phyloP scores from a whole-genome alignment of 1,284 basidiomycete species.

The Earliella scabrosa region DNA sequence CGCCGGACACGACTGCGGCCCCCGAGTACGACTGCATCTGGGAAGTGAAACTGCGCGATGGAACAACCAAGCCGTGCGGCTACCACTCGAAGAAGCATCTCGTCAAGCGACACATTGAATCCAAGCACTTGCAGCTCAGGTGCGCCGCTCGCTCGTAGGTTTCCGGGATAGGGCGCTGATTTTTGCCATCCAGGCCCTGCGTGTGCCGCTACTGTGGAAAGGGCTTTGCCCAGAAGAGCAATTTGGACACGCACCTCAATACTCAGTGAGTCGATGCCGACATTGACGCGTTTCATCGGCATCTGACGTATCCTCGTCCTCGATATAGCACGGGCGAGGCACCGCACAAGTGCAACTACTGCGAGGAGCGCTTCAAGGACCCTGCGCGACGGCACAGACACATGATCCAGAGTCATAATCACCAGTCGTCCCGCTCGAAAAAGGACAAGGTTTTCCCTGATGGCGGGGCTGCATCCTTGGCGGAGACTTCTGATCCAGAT shows the following conservation, averaged over 20 bases:
- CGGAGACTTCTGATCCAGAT: constrained; percentile 11
- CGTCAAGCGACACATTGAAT: constrained; percentile 70
- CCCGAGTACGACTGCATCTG: constrained; percentile 33
- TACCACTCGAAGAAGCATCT: constrained; percentile 67
- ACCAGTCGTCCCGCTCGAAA: constrained; percentile 46
- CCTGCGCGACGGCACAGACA: constrained; percentile 66
- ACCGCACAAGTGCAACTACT: constrained; percentile 61
- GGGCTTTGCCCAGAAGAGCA: constrained; percentile 63
- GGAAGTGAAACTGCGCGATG: constrained; percentile 18
- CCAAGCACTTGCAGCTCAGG: constrained; percentile 65
- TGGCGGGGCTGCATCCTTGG: not conserved
- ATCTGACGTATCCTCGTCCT: not conserved
- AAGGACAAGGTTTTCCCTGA: constrained; percentile 17
- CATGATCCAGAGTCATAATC: constrained; percentile 56
- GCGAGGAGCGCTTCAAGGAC: constrained; percentile 60
- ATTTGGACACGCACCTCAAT: constrained; percentile 61
- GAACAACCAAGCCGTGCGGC: constrained; percentile 38
- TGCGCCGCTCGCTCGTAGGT: constrained; percentile 33
- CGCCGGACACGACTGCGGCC: constrained; percentile 17
- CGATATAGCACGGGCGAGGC: constrained; percentile 54
- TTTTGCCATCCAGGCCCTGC: constrained; percentile 47
- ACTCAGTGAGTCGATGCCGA: constrained; percentile 54
- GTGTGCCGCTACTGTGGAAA: constrained; percentile 58
- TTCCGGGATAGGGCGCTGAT: constrained; percentile 11
- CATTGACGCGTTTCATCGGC: constrained; percentile 4